Evolutionary conservation across 2,329 filamentous ascomycete species (phyloP).

Genomic region (Talaromyces albobiverticillius): DNA sequence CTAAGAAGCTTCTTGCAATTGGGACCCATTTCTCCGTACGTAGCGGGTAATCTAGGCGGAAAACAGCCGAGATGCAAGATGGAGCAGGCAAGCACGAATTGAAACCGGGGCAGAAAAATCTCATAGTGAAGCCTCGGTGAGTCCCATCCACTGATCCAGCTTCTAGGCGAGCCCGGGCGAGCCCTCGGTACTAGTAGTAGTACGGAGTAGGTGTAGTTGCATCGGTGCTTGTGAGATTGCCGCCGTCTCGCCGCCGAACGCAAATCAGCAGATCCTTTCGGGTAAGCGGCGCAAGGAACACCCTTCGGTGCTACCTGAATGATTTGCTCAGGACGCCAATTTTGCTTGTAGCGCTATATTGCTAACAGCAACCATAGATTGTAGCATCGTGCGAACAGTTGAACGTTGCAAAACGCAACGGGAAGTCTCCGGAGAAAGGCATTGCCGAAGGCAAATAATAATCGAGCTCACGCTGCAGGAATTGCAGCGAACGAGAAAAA

Average conservation of each 20-base stretch:
- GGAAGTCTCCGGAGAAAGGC: no score
- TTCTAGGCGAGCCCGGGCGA: no score
- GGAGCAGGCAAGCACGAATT: constrained; percentile 7
- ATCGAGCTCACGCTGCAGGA: no score
- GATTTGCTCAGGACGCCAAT: not conserved
- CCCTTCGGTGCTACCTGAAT: not conserved
- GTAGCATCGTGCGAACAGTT: not conserved
- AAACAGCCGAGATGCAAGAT: not conserved
- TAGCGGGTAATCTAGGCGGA: constrained; percentile 10
- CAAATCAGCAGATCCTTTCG: constrained; percentile 3
- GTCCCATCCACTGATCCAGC: no score
- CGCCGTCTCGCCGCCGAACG: not conserved
- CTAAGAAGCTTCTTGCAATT: not conserved
- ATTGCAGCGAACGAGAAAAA: no score
- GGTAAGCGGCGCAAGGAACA: not conserved
- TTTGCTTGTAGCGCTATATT: not conserved
- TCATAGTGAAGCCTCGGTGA: not conserved
- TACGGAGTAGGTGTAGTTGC: no score
- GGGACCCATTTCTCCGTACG: not conserved
- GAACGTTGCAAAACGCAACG: not conserved
- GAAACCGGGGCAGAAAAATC: constrained; percentile 8
- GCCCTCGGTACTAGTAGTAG: not conserved
- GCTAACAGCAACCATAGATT: not conserved
- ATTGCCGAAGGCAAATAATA: no score
- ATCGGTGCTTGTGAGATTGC: no score